A percentile compares a stretch with the other conserved stretches of the same genome.
phyloP scores from a whole-genome alignment of 208 protist species.

The Leishmania tropica region DNA sequence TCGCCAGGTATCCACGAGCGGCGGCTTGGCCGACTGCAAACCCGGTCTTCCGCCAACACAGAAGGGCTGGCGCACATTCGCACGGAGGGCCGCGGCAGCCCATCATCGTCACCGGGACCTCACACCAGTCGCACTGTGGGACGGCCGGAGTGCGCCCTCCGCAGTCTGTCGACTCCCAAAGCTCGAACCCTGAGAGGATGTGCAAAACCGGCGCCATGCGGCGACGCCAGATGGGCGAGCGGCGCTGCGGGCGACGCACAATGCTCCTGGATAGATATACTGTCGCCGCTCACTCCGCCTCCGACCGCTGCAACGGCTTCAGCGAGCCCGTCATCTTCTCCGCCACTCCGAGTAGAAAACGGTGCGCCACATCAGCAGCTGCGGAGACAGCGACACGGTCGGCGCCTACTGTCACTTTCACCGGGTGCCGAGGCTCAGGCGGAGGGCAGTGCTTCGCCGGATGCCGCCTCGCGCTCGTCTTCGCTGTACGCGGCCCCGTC shows the following conservation, averaged over 20 bases:
- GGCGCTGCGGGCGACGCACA: neutral
- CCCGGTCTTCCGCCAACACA: neutral
- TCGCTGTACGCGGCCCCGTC: neutral
- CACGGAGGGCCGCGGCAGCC: neutral
- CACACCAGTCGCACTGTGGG: neutral
- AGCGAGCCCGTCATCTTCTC: neutral
- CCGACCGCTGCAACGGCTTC: neutral
- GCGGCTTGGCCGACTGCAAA: neutral
- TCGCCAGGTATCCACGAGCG: neutral
- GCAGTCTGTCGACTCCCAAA: neutral
- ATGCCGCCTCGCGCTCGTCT: neutral
- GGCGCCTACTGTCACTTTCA: neutral
- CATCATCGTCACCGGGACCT: neutral
- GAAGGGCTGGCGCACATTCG: neutral
- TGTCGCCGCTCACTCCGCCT: slow-evolving; percentile 28
- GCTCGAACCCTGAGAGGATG: neutral
- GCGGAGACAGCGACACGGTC: slow-evolving; percentile 1
- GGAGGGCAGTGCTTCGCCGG: neutral
- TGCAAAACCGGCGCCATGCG: neutral
- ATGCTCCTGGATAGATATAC: slow-evolving; percentile 9
- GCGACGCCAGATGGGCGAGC: neutral
- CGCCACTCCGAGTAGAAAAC: neutral
- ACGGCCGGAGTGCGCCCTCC: neutral
- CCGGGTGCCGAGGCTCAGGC: neutral
- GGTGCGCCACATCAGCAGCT: neutral